Base-by-base conservation (phyloP, 2,329 filamentous ascomycete genomes). In the Alternaria consortialis region DNA sequence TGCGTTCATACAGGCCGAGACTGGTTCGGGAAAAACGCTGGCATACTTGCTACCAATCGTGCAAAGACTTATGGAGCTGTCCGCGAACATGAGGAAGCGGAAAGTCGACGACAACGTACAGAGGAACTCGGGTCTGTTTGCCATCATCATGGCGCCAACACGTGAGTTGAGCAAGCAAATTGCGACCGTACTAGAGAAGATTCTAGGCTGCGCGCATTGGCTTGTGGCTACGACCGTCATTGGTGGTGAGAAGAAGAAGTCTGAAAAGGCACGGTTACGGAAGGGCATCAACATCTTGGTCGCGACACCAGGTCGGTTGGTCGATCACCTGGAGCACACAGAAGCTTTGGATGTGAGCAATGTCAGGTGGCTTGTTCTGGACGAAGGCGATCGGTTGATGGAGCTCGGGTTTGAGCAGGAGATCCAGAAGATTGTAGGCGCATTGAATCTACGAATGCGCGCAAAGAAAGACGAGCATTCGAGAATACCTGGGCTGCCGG, bases 351-450 rank as follows among this genome's bases (percentile, higher is more conserved):
- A 95, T 66, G 88, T 98, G 40, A 91, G 91, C 71, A 94, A 90
- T 23, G 94, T 97, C 5, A 86, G 94, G 61, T 99, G 95, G 95
- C 82, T 99, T 25, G 90, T 99, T 2, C 85, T 99, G 6, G 95
- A 99, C 72, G 95, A 99, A 80, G 95, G 95, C 31, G 95, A 99
- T 84, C 87, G 95, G n/a, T 83, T 99, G 76, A 97, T 99, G 94
- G 95, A 99, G 75, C 86, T 98, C 73, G 95, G 95, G 0, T 99
- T 99, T 69, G 95, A 98, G 79, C 90, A 97, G 55, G 94, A 98
- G 73, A 87, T 99, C 61, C 91, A 92, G 74, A 91, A 90, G 62
- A 94, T 97, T 66, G 91, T 99, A 15, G 85, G 88, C 56, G 91
- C 91, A 64, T 87, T 98, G 57, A 89, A 93, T 64, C 81, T 89